Percentiles rank a stretch among this genome's conserved stretches.
phyloP scores from a whole-genome alignment of 805 yeast species.

The Ogataea nonfermentans region DNA sequence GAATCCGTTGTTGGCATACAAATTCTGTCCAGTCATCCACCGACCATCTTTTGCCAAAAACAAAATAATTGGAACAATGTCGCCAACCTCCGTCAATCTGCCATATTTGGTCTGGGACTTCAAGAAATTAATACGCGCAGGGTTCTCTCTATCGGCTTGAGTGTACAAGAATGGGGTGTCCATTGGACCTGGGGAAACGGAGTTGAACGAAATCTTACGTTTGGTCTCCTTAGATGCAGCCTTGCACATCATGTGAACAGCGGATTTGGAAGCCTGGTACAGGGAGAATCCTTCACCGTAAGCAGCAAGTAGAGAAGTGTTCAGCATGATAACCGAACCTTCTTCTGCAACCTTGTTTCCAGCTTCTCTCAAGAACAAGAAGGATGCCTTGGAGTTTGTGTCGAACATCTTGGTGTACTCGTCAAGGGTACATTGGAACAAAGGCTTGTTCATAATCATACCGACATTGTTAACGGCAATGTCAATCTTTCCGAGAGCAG shows the following conservation, averaged over 20 bases:
- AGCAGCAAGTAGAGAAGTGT: constrained; percentile 66
- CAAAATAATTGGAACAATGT: constrained; percentile 61
- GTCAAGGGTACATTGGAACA: constrained; percentile 48
- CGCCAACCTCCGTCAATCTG: constrained; percentile 55
- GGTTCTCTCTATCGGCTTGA: constrained; percentile 58
- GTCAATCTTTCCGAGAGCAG: constrained; percentile 50
- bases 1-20: constrained; percentile 63
- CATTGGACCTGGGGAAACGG: constrained; percentile 68
- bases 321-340: constrained; percentile 56
- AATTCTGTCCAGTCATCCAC: constrained; percentile 72
- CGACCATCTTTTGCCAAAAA: constrained; percentile 63
- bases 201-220: constrained; percentile 49
- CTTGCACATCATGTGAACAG: constrained; percentile 53
- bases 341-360: constrained; percentile 46
- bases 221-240: constrained; percentile 54
- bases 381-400: constrained; percentile 58
- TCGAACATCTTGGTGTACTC: constrained; percentile 56
- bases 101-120: constrained; percentile 48
- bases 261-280: constrained; percentile 58
- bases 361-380: constrained; percentile 58
- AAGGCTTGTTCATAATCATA: constrained; percentile 60
- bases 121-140: constrained; percentile 51
- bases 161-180: constrained; percentile 65
- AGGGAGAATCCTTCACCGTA: constrained; percentile 51
- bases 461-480: constrained; percentile 70